Conservation (phyloP, 2,329 filamentous ascomycete genomes). For the Sodiomyces alkalinus region DNA sequence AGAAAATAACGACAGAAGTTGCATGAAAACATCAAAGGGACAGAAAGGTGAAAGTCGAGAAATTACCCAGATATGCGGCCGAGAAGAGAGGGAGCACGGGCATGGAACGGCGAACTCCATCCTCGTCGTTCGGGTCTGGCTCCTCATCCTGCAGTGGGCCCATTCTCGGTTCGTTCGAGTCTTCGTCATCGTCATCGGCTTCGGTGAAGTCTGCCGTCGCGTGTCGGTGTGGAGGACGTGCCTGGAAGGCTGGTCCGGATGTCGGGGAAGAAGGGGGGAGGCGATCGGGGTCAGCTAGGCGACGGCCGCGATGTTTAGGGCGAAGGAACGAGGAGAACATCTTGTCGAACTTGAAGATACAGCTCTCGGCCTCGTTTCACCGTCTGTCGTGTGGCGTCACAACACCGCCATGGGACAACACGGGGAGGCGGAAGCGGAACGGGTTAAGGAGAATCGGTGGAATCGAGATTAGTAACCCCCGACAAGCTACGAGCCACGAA, state of each 20-base stretch:
- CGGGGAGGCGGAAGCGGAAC: not conserved
- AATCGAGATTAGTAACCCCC: too few relatives aligned
- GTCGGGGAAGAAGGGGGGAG: conserved; percentile 6
- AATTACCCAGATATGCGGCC: conserved; percentile 55
- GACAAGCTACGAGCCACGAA: too few relatives aligned
- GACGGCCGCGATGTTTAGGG: conserved; percentile 7
- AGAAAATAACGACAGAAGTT: too few relatives aligned
- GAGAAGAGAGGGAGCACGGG: conserved; percentile 64
- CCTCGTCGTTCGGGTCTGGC: conserved; percentile 18
- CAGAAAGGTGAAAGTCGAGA: not conserved
- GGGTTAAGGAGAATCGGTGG: too few relatives aligned
- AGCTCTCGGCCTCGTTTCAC: conserved; percentile 1
- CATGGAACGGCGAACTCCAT: conserved; percentile 15
- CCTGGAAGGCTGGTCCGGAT: conserved; percentile 10
- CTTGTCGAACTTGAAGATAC: conserved; percentile 3
- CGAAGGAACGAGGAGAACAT: conserved; percentile 10
- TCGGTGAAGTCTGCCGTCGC: conserved; percentile 52
- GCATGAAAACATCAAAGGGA: too few relatives aligned
- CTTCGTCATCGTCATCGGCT: conserved; percentile 38
- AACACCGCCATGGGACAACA: conserved; percentile 2
- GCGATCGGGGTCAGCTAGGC: conserved; percentile 4
- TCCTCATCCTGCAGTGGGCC: conserved; percentile 22
- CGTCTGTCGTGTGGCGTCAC: conserved; percentile 1
- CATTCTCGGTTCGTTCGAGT: conserved; percentile 17
- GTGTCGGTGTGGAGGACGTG: conserved; percentile 27